phyloP scores from a whole-genome alignment of 1,284 basidiomycete genomes.

The Mixia osmundae region DNA sequence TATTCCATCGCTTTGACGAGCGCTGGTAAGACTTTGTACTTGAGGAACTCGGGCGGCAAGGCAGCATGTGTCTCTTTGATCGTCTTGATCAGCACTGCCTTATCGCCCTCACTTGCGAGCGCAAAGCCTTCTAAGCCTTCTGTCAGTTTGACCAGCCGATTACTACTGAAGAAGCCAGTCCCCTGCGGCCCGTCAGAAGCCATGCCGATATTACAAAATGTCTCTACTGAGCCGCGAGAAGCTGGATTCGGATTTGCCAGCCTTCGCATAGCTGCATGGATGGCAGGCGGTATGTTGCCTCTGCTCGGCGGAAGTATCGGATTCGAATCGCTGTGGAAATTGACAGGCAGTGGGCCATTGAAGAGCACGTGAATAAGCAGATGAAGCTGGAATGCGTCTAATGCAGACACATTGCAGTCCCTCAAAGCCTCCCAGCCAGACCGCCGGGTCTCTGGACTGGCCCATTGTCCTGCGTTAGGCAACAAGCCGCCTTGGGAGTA shows the following conservation, averaged over 20 bases:
- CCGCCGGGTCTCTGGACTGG: slow-evolving; percentile 76
- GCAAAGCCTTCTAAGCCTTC: slow-evolving; percentile 67
- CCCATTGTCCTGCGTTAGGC: slow-evolving; percentile 18
- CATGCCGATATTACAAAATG: slow-evolving; percentile 45
- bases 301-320: slow-evolving; percentile 35
- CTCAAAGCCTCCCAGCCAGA: slow-evolving; percentile 58
- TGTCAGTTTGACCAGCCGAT: slow-evolving; percentile 65
- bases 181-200: slow-evolving; percentile 25
- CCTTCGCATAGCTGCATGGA: slow-evolving; percentile 66
- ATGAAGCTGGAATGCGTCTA: slow-evolving; percentile 68
- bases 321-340: slow-evolving; percentile 37
- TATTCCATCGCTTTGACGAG: slow-evolving; percentile 62
- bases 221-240: slow-evolving; percentile 46
- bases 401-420: slow-evolving; percentile 21
- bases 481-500: slow-evolving; percentile 35
- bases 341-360: slow-evolving; percentile 44
- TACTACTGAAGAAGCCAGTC: slow-evolving; percentile 58
- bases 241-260: slow-evolving; percentile 71
- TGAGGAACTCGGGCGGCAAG: slow-evolving; percentile 68
- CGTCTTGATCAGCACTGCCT: slow-evolving; percentile 38
- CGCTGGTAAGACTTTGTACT: slow-evolving; percentile 65
- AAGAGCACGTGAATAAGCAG: slow-evolving; percentile 62
- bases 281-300: slow-evolving; percentile 45
- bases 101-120: slow-evolving; percentile 59
- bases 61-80: slow-evolving; percentile 54